These are phyloP conservation scores for Fistulifera solaris DNA, from an alignment of 108 stramenopile genomes.

Conservation along the genomic window DNA sequence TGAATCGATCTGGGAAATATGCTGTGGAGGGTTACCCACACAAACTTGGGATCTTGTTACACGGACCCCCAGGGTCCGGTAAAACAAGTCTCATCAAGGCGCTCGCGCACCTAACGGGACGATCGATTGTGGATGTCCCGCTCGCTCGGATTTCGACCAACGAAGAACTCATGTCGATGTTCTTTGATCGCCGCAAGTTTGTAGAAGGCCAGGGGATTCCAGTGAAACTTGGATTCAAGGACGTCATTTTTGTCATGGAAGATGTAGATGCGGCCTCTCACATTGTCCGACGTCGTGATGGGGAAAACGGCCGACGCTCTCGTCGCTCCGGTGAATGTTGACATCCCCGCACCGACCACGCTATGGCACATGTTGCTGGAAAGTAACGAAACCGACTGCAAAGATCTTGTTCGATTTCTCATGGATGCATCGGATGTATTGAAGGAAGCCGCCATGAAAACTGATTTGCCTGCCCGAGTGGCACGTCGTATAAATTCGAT, in stretches of 20 bases:
- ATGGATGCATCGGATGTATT: conserved; percentile 29
- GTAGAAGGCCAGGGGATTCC: conserved; percentile 39
- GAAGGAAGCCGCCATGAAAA: conserved; percentile 18
- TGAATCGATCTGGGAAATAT: conserved; percentile 53
- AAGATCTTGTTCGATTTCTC: conserved; percentile 19
- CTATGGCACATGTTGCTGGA: conserved; percentile 34
- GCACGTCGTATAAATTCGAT: conserved; percentile 11
- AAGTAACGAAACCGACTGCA: conserved; percentile 25
- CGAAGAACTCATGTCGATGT: conserved; percentile 47
- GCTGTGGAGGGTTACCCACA: conserved; percentile 70
- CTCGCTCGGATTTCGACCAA: conserved; percentile 8
- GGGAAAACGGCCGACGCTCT: conserved; percentile 9
- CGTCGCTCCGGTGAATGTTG: not conserved
- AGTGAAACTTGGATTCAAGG: conserved; percentile 42
- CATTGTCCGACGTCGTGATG: conserved; percentile 53
- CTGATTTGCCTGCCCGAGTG: conserved; percentile 7
- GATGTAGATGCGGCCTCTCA: conserved; percentile 74
- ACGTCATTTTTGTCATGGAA: conserved; percentile 78
- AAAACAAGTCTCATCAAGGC: conserved; percentile 73
- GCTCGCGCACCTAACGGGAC: conserved; percentile 51
- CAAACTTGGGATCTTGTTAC: conserved; percentile 69
- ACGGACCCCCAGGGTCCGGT: conserved; percentile 88
- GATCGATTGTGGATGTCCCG: conserved; percentile 65
- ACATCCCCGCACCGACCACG: conserved; percentile 26
- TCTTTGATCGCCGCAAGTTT: conserved; percentile 53